These are phyloP conservation scores for Pueraria montana DNA, from an alignment of 306 rosid species.

Conservation along the genomic window DNA sequence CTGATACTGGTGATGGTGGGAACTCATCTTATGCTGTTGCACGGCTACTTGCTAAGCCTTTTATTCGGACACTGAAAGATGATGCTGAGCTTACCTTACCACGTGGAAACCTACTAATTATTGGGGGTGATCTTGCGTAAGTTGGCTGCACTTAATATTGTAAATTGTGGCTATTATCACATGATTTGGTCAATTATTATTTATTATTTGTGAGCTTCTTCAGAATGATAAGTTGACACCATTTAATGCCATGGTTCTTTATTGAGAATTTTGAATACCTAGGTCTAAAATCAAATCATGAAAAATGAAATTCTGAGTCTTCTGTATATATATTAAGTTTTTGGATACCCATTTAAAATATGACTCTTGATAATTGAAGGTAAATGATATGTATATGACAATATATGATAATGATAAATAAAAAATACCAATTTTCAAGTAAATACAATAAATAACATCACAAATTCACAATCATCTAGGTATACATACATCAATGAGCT, in stretches of 20 bases:
- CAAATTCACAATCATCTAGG: background rate
- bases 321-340: background rate
- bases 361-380: background rate
- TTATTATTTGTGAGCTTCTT: conserved; percentile 34
- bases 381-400: background rate
- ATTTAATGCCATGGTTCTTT: background rate
- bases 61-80: conserved; percentile 61
- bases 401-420: background rate
- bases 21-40: conserved; percentile 96
- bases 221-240: conserved; percentile 40
- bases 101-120: conserved; percentile 88
- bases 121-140: conserved; percentile 99
- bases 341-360: background rate
- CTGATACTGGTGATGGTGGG: conserved; percentile 99
- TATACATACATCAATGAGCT: background rate
- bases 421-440: background rate
- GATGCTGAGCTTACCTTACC: conserved; percentile 69
- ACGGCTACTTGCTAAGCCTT: conserved; percentile 91
- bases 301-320: conserved; percentile 34
- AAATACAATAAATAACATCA: background rate
- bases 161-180: conserved; percentile 12
- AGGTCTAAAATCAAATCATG: conserved; percentile 30
- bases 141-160: conserved; percentile 46
- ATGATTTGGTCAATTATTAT: conserved; percentile 22
- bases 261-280: conserved; percentile 17